Base-by-base conservation (phyloP, 805 yeast genomes). In the Kuraishia borneana region DNA sequence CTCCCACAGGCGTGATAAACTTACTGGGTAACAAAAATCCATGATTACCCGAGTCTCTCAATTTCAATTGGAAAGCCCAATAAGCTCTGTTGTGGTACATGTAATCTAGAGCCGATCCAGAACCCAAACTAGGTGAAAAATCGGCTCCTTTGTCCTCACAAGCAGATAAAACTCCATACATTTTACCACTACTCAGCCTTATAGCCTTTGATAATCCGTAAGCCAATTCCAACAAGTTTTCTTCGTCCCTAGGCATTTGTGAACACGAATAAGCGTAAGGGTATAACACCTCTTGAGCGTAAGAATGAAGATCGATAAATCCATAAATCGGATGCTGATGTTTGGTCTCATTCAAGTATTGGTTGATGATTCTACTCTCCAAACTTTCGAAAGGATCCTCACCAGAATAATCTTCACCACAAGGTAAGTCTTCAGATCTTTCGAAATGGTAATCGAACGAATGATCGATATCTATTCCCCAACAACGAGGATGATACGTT, bases 381-480 rank as follows among this genome's bases (percentile, higher is more conserved):
- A 70, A 49, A 6, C 81, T 73, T 44, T 73, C 92, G 48, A 80
- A 75, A 5, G 87, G 77, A 2, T 52, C 54, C 45, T 75, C 83
- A 8, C 96, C 96, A 25, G 80, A 62, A 53, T 83, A 87, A 32
- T 78, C 83, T 48, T 83, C 95, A 27, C 83, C 79, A 55, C 96
- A 87, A 3, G 89, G 84, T 35, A 70, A 67, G 34, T 76, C 82
- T 18, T 54, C 47, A 12, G 77, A 69, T 33, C 61, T 57, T 3
- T 72, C 64, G 78, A 87, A 83, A 47, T 81, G 84, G 55, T 60
- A 82, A 43, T 72, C 81, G 54, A 76, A 83, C 1, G 94, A 79
- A 49, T 80, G 94, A 50, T 84, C 95, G 37, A 87, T 76, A 52
- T 87, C 95, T 26, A 85, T 71, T 7, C 96, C 96, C 32, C 67